Conservation (phyloP, 257 asterid genomes). For the Nicotiana tomentosiformis region DNA sequence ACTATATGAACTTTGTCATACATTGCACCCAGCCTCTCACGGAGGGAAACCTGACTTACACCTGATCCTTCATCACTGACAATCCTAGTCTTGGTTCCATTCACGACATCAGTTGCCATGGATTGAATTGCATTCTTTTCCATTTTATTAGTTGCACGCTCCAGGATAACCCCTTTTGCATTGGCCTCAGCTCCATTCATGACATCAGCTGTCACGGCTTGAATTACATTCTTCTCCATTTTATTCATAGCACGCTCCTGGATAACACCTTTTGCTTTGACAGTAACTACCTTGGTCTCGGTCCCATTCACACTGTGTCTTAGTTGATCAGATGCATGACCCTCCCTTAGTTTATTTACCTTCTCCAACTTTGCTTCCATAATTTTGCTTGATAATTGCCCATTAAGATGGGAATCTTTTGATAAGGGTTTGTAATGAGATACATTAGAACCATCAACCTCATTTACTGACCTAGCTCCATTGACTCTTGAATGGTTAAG, state of each 20-base stretch:
- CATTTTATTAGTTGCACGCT: neutral
- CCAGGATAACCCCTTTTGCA: slow-evolving; percentile 10
- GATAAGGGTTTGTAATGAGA: slow-evolving; percentile 12
- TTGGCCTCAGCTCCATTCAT: slow-evolving; percentile 22
- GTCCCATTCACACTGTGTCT: slow-evolving; percentile 19
- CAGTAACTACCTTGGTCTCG: slow-evolving; percentile 16
- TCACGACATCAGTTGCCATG: slow-evolving; percentile 15
- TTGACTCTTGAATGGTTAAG: slow-evolving; percentile 6
- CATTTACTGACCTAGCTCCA: slow-evolving; percentile 6
- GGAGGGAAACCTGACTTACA: slow-evolving; percentile 21
- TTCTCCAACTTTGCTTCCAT: slow-evolving; percentile 11
- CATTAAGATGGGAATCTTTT: slow-evolving; percentile 18
- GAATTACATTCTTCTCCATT: slow-evolving; percentile 11
- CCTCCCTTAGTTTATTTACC: slow-evolving; percentile 16
- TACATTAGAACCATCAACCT: slow-evolving; percentile 17
- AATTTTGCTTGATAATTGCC: neutral
- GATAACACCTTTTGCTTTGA: slow-evolving; percentile 14
- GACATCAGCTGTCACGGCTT: slow-evolving; percentile 13
- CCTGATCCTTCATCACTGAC: slow-evolving; percentile 18
- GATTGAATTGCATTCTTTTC: slow-evolving; percentile 7
- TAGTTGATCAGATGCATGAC: slow-evolving; percentile 4
- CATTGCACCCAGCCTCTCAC: slow-evolving; percentile 46
- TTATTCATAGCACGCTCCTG: neutral
- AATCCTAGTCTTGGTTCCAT: slow-evolving; percentile 20
- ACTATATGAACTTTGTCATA: slow-evolving; percentile 81